Evolutionary conservation across 768 basidiomycete species (phyloP).

Genomic region (Auricularia auricula-judae): DNA sequence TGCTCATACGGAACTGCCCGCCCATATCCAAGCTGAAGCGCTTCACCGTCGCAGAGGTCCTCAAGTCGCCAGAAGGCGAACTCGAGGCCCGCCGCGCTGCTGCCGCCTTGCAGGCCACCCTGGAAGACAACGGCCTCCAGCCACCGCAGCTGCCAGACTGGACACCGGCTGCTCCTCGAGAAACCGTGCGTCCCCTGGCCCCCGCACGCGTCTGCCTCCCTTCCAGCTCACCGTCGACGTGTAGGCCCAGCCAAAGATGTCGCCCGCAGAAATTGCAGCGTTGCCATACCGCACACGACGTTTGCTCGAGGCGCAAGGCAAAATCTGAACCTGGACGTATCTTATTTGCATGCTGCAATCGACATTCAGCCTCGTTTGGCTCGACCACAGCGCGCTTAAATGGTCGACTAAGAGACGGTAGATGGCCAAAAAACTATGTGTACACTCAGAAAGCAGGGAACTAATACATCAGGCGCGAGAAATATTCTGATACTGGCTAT

Average conservation of each 20-base stretch:
- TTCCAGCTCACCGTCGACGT: not conserved
- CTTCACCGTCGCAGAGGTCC: slow-evolving; percentile 56
- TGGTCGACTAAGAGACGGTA: not conserved
- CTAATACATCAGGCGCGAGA: slow-evolving; percentile 46
- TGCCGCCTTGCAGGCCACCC: not conserved
- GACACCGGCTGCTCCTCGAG: not conserved
- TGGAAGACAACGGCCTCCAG: not conserved
- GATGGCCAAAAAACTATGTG: not conserved
- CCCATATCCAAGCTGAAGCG: slow-evolving; percentile 71
- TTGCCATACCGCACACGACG: not conserved
- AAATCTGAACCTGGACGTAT: not conserved
- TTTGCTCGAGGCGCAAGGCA: not conserved
- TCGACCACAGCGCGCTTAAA: not conserved
- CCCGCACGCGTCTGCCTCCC: not conserved
- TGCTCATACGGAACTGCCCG: slow-evolving; percentile 71
- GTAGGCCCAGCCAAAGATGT: not conserved
- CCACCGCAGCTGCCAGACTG: not conserved
- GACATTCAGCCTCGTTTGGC: not conserved
- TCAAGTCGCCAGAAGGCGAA: slow-evolving; percentile 59
- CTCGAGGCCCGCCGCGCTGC: slow-evolving; percentile 10
- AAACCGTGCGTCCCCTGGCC: not conserved
- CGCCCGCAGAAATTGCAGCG: not conserved
- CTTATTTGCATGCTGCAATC: not conserved
- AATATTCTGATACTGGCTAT: slow-evolving; percentile 70
- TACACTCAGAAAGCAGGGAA: not conserved